Base-by-base conservation (phyloP, 2,329 filamentous ascomycete species). In the Cladorrhinum sp. region DNA sequence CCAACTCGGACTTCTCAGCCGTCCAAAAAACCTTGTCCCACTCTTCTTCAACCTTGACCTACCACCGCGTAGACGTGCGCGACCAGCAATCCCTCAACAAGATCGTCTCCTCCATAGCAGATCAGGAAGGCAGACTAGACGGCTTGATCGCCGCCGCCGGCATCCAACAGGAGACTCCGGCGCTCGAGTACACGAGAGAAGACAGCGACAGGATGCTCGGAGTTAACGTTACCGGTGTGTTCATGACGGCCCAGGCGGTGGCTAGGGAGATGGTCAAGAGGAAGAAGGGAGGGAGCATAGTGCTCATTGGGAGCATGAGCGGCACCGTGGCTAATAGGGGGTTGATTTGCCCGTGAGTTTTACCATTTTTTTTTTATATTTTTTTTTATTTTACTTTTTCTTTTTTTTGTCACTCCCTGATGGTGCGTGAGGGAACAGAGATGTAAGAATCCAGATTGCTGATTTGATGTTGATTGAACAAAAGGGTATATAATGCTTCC, bases 181-280 rank as follows among this genome's bases (percentile, higher is more conserved):
- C 93, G 1, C 79, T 96, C 58, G 91, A 96, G 54, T 96, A 96
- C 71, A 83, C 85, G 23, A 85, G 89, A 21, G 81, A 88, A 71
- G 89, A 91, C 72, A 86, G 86, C 72, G 86, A 92, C 72, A 84
- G 86, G 74, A 91, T 96, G 80, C 82, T 96, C 74, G 84, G 89
- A 69, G 88, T 94, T 70, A 96, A 97, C 75, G 82, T 96, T 68
- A 95, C 87, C n/a, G 93, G 92, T 12, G 86, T 83, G 26, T 91
- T 92, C 76, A 86, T 93, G 83, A 96, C 91, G 65, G 91, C 92
- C 24, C 91, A 94, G 79, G 91, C 91, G 20, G 90, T 91, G n/a
- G 93, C 92, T 33, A 83, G 87, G 59, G 89, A 95, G 73, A 86
- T 90, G 82, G 77, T 86, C 21, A 80, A 81, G 55, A 78, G 84